phyloP scores from a whole-genome alignment of 202 grass and related monocot species.

The Sporobolus alterniflorus region DNA sequence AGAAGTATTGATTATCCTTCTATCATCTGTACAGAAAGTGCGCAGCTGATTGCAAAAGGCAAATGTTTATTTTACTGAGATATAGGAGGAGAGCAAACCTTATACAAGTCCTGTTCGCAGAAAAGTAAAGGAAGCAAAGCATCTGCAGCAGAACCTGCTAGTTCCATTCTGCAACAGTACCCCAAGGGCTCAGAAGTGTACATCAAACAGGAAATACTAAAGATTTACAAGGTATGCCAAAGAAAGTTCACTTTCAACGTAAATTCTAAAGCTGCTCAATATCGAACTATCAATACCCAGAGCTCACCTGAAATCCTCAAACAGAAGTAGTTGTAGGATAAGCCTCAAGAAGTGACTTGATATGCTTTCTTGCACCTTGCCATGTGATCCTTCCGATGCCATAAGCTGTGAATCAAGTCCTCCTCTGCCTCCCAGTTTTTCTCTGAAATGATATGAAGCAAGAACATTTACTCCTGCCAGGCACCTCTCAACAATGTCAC shows the following conservation, averaged over 20 bases:
- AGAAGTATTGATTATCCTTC: neutral
- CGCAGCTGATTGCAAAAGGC: neutral
- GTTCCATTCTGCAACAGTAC: constrained; percentile 72
- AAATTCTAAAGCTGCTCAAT: constrained; percentile 20
- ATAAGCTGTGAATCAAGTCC: constrained; percentile 62
- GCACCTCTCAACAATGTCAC: constrained; percentile 93
- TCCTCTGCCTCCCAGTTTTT: constrained; percentile 69
- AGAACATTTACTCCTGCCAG: constrained; percentile 83
- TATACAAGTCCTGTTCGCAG: constrained; percentile 87
- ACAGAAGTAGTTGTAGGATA: constrained; percentile 78
- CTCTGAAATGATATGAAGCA: constrained; percentile 93
- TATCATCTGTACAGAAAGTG: neutral
- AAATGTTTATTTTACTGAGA: neutral
- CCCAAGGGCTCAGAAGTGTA: neutral
- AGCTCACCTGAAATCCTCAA: constrained; percentile 93
- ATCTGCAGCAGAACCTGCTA: constrained; percentile 92
- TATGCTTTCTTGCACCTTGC: constrained; percentile 77
- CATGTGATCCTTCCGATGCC: constrained; percentile 67
- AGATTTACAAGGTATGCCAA: constrained; percentile 26
- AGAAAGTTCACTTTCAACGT: neutral
- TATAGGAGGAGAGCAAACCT: constrained; percentile 60
- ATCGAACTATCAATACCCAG: constrained; percentile 8
- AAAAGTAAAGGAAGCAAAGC: constrained; percentile 88
- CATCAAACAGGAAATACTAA: constrained; percentile 19
- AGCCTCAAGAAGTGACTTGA: constrained; percentile 83